Base-by-base conservation (phyloP, 768 basidiomycete species). In the Mycena maculata region DNA sequence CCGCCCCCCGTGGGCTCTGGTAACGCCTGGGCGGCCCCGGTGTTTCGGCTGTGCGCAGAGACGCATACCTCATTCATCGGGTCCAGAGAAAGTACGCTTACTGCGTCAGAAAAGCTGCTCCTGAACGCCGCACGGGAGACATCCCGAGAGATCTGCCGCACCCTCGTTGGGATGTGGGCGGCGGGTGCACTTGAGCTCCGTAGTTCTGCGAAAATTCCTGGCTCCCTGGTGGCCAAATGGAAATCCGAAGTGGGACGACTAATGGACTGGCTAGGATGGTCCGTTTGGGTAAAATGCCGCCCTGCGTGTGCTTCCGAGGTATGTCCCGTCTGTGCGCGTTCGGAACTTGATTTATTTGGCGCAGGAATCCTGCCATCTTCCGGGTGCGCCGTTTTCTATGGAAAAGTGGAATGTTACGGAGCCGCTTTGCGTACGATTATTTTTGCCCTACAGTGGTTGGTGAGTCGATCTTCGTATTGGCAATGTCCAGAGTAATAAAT, bases 201-300 rank as follows among this genome's bases (percentile, higher is more conserved):
- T 10, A 48, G 28, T 22, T 23, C 63, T 49, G 15, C 48, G 47
- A 60, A 48, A 12, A 56, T 47, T 27, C 50, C 61, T 23, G 16
- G 13, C 20, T 50, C 50, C 27, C 28, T 79, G 44, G 39, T 76
- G n/a, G 23, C 25, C 15, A 36, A 55, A 6, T 87, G 86, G 86
- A 71, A 58, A 10, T 48, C 39, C 23, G 77, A 80, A 11, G 50
- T 84, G 25, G 65, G 76, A 9, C 65, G 53, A 3, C 69, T 88
- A 23, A 84, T 87, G 80, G 48, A 39, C 0, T 88, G 87, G 87
- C 74, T 88, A 0, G 87, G 84, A 65, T 88, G 87, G 87, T 80
- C 75, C 41, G 72, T 79, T 9, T 88, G 87, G 86, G 69, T 82
- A 2, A 83, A 76, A 47, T 88, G 87, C 55, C 74, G 72, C 3